phyloP scores from a whole-genome alignment of 2,329 filamentous ascomycete genomes.

The Xylariaceae sp. region DNA sequence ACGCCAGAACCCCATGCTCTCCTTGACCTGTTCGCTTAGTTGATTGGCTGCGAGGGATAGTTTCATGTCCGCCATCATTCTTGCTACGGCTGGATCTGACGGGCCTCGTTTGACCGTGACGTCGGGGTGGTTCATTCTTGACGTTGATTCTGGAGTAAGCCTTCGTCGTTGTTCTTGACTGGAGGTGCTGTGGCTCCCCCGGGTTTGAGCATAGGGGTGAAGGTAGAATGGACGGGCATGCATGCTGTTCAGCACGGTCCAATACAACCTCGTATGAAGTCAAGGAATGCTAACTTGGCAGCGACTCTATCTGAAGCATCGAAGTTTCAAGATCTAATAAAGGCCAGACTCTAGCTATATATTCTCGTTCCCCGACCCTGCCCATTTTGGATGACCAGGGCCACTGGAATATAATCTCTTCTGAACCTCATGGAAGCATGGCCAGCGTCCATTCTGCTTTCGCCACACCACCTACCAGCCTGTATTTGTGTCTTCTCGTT shows the following conservation, averaged over 20 bases:
- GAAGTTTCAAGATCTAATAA: neutral
- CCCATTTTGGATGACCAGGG: neutral
- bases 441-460: neutral
- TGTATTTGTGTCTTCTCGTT: neutral
- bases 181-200: neutral
- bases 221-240: constrained; percentile 13
- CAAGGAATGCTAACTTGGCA: neutral
- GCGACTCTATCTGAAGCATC: neutral
- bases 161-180: neutral
- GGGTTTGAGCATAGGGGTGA: constrained; percentile 15
- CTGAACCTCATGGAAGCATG: neutral
- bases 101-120: neutral
- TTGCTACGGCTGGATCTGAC: neutral
- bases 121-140: neutral
- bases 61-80: constrained; percentile 22
- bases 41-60: constrained; percentile 27
- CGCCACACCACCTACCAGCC: neutral
- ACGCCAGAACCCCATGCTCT: constrained; percentile 23
- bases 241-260: neutral
- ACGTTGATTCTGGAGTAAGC: neutral
- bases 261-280: neutral
- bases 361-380: neutral
- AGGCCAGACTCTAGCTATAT: neutral
- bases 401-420: neutral
- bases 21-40: constrained; percentile 23